Conservation (phyloP, 345 rosid species). For the Moricandia moricandioides region DNA sequence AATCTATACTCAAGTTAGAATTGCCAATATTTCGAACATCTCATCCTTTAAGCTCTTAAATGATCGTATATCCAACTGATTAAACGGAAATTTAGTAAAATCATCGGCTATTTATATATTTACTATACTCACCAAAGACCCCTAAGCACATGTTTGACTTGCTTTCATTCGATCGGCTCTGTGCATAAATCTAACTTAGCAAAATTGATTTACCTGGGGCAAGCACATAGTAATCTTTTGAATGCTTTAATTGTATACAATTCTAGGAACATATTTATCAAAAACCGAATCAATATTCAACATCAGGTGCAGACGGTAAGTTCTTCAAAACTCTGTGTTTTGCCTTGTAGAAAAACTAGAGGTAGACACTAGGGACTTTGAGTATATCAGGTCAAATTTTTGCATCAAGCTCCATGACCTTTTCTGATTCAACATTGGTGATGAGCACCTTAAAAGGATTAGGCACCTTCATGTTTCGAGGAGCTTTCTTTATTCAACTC, state of each 20-base stretch:
- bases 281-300: background rate
- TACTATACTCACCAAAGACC: too few relatives aligned
- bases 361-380: background rate
- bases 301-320: background rate
- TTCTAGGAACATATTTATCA: background rate
- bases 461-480: conserved; percentile 76
- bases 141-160: too few relatives aligned
- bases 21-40: too few relatives aligned
- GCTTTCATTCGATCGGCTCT: too few relatives aligned
- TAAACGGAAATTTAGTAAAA: background rate
- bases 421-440: conserved; percentile 64
- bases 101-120: too few relatives aligned
- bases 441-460: conserved; percentile 82
- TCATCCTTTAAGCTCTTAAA: too few relatives aligned
- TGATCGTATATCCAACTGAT: background rate
- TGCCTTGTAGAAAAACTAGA: background rate
- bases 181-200: too few relatives aligned
- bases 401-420: conserved; percentile 55
- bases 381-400: background rate
- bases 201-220: background rate
- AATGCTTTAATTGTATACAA: background rate
- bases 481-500: conserved; percentile 77
- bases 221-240: background rate
- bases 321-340: background rate
- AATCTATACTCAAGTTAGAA: background rate